A percentile compares a stretch with the other conserved stretches of the same genome.
phyloP scores from a whole-genome alignment of 345 rosid genomes.

The Melastoma malabathricum region DNA sequence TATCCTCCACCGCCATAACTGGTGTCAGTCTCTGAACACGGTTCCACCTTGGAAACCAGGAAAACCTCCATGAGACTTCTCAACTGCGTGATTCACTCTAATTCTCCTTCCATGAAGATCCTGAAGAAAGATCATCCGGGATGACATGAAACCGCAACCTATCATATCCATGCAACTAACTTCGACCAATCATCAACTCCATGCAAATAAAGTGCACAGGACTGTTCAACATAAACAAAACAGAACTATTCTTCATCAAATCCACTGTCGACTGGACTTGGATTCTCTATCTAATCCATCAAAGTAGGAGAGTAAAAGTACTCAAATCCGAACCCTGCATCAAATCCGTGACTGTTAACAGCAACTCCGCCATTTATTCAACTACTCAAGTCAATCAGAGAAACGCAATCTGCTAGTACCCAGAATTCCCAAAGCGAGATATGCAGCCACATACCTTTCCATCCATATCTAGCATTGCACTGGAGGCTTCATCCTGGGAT shows the following conservation, averaged over 20 bases:
- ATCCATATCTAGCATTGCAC: conserved; percentile 75
- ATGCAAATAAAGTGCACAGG: no score
- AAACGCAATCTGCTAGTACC: neutral
- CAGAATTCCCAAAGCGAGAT: neutral
- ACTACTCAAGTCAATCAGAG: neutral
- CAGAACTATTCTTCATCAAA: no score
- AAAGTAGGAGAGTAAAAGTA: no score
- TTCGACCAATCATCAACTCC: no score
- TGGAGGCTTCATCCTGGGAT: conserved; percentile 51
- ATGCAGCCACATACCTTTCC: conserved; percentile 45
- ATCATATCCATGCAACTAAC: neutral
- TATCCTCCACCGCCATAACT: conserved; percentile 3
- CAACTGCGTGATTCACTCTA: conserved; percentile 64
- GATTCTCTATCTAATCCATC: no score
- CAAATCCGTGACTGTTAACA: no score
- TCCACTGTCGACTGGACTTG: no score
- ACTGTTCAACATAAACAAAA: no score
- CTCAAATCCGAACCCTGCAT: no score
- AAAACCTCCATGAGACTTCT: conserved; percentile 25
- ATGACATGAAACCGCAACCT: neutral
- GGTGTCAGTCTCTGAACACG: neutral
- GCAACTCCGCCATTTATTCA: no score
- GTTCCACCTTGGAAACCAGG: neutral
- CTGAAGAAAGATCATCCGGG: conserved; percentile 15
- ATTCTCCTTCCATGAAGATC: conserved; percentile 58